Conservation (phyloP, 257 asterid genomes). For the Buddleja alternifolia region DNA sequence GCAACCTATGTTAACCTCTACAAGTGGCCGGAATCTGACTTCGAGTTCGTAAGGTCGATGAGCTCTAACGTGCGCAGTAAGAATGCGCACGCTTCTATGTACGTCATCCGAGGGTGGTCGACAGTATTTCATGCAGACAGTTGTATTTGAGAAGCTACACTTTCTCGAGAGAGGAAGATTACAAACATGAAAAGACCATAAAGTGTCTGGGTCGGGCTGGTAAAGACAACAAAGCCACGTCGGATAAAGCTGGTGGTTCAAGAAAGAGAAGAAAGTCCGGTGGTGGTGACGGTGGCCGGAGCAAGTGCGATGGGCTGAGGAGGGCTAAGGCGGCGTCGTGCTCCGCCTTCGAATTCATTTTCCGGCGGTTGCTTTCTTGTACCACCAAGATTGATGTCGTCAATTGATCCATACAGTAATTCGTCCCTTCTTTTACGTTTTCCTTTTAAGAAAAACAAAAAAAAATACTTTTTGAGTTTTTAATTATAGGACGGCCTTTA, state of each 20-base stretch:
- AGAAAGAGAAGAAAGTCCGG: conserved; percentile 21
- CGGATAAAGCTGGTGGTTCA: no score
- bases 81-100: neutral
- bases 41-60: conserved; percentile 72
- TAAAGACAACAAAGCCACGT: neutral
- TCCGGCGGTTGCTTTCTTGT: neutral
- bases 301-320: conserved; percentile 36
- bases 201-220: conserved; percentile 55
- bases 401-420: neutral
- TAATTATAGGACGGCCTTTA: no score
- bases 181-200: conserved; percentile 30
- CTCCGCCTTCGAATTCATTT: conserved; percentile 24
- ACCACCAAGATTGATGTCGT: conserved; percentile 1
- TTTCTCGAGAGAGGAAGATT: conserved; percentile 68
- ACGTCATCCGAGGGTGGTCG: conserved; percentile 61
- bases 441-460: no score
- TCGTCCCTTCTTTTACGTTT: no score
- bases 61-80: conserved; percentile 41
- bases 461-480: no score
- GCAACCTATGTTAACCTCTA: conserved; percentile 61
- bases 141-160: conserved; percentile 82
- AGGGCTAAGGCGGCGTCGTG: conserved; percentile 47
- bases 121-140: conserved; percentile 83
- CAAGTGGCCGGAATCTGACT: conserved; percentile 72
- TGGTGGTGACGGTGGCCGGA: conserved; percentile 30